phyloP scores from a whole-genome alignment of 139 green algal species.

The Chara braunii region DNA sequence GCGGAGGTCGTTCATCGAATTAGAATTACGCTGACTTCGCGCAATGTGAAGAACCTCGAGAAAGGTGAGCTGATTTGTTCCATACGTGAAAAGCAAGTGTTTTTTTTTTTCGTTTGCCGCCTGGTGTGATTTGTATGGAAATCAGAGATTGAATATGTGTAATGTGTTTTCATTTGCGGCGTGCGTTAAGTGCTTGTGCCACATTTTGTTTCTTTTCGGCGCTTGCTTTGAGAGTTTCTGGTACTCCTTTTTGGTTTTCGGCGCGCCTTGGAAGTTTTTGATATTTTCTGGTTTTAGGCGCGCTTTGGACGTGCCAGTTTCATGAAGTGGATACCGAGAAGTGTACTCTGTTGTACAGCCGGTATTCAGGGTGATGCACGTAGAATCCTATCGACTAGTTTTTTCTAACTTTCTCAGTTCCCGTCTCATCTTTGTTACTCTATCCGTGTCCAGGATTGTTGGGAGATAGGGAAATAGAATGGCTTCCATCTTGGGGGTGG shows the following conservation, averaged over 20 bases:
- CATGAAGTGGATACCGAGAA: too few species aligned
- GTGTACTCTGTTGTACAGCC: too few species aligned
- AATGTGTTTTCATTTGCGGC: neutral
- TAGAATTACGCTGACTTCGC: conserved; percentile 97
- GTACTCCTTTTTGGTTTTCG: too few species aligned
- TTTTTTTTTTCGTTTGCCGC: neutral
- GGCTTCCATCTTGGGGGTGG: too few species aligned
- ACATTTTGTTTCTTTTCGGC: neutral
- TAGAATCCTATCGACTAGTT: too few species aligned
- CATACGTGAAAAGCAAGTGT: neutral
- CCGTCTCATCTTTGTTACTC: too few species aligned
- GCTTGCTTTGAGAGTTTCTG: neutral
- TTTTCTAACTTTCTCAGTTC: neutral
- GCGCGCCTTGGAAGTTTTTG: too few species aligned
- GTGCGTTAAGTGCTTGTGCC: neutral
- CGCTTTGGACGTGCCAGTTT: too few species aligned
- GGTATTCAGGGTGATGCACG: too few species aligned
- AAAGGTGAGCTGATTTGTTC: conserved; percentile 58
- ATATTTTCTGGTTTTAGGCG: too few species aligned
- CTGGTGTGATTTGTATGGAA: neutral
- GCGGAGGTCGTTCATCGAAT: conserved; percentile 74
- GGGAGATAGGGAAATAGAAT: too few species aligned
- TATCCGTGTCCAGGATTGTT: too few species aligned
- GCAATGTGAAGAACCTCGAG: conserved; percentile 91
- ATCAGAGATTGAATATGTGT: neutral